Base-by-base conservation (phyloP, 495 filamentous ascomycete species). In the Neurospora sp. region DNA sequence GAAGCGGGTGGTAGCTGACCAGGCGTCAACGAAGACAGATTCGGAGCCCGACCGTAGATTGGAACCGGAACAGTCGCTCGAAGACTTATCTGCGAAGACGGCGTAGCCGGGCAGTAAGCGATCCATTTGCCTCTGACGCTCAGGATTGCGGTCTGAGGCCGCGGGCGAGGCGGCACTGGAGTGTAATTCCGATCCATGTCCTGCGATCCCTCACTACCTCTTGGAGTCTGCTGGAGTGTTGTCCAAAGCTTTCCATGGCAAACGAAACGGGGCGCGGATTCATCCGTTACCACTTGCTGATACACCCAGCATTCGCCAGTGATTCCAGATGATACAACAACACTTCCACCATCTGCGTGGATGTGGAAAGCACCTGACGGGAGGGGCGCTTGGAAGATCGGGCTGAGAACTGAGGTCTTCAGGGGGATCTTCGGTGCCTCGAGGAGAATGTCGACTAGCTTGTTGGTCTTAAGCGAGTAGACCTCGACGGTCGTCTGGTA, bases 231-330 rank as follows among this genome's bases (percentile, higher is more conserved):
- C 77, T 94, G 92, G 27, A 95, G 85, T 27, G 88, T 89, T 1
- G 94, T 97, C 94, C 94, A 97, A 8, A 93, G 84, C 80, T 97
- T 97, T 7, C 91, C 94, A 41, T 94, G 82, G 77, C 88, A 91
- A 71, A 82, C 77, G 81, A 95, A 96, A 39, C 80, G 75, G n/a
- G 80, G 72, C 8, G 79, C 72, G 7, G 77, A 72, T 16, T 84
- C 82, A 77, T 78, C 76, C 39, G 76, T 74, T 39, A 72, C 54
- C 1, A 75, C 73, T 75, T 87, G 84, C 31, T 83, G 83, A 73
- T 92, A 97, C 11, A 96, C 85, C 86, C 91, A 96, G 9, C 94
- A 90, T 80, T 97, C 94, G 11, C 94, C 94, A 70, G 93, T 97
- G 18, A 85, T 84, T 12, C 94, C 93, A 71, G 94, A 97, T 31